phyloP scores from a whole-genome alignment of 805 yeast genomes.

The Cyberlindnera nakhonratchasimensis region DNA sequence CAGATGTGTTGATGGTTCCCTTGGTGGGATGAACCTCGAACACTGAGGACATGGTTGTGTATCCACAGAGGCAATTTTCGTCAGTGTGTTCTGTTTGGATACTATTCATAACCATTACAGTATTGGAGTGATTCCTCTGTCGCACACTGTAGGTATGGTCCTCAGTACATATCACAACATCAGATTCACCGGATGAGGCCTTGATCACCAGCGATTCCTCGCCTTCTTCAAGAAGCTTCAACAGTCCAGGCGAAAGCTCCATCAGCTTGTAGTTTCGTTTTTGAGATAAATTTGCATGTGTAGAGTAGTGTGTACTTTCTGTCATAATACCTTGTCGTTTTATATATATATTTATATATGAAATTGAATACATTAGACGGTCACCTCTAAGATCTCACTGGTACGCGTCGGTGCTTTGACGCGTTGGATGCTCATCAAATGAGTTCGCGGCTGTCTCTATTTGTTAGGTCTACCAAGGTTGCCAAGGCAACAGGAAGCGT shows the following conservation, averaged over 20 bases:
- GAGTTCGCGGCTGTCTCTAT: background rate
- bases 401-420: background rate
- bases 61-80: slow-evolving; percentile 31
- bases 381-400: too few species aligned
- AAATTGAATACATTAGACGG: too few species aligned
- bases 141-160: slow-evolving; percentile 59
- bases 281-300: slow-evolving; percentile 27
- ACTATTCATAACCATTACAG: slow-evolving; percentile 52
- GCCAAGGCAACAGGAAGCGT: slow-evolving; percentile 2
- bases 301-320: background rate
- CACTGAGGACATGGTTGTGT: slow-evolving; percentile 33
- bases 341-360: too few species aligned
- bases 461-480: background rate
- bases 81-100: slow-evolving; percentile 24
- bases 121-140: slow-evolving; percentile 84
- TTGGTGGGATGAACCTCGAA: slow-evolving; percentile 34
- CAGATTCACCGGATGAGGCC: slow-evolving; percentile 31
- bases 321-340: slow-evolving; percentile 2
- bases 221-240: slow-evolving; percentile 33
- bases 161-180: slow-evolving; percentile 60
- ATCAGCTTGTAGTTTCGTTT: slow-evolving; percentile 42
- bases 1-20: slow-evolving; percentile 32
- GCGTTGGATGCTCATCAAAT: background rate
- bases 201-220: slow-evolving; percentile 27
- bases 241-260: slow-evolving; percentile 49